Conservation (phyloP, 1,139 yeast species). For the Geotrichum australiense region DNA sequence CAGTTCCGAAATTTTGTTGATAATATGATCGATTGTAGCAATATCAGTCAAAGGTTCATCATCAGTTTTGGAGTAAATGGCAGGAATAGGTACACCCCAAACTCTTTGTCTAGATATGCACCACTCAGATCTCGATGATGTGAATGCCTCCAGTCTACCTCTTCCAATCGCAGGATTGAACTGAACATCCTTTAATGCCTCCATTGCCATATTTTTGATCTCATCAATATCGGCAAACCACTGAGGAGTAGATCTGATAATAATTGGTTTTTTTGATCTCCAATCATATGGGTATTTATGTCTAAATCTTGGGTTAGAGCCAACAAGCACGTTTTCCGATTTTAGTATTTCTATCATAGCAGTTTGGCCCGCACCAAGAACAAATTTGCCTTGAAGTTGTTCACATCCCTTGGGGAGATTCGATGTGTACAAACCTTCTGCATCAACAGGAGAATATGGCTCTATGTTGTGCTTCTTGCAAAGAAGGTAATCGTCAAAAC, state of each 20-base stretch:
- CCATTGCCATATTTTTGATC: slow-evolving; percentile 56
- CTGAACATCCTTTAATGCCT: slow-evolving; percentile 53
- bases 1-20: slow-evolving; percentile 43
- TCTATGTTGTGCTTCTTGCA: slow-evolving; percentile 53
- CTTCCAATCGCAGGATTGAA: slow-evolving; percentile 71
- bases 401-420: slow-evolving; percentile 43
- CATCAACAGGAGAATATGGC: slow-evolving; percentile 73
- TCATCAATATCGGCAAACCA: slow-evolving; percentile 88
- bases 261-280: slow-evolving; percentile 94
- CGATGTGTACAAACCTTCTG: slow-evolving; percentile 55
- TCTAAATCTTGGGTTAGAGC: slow-evolving; percentile 44
- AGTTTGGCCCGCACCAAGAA: slow-evolving; percentile 52
- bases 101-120: slow-evolving; percentile 92
- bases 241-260: slow-evolving; percentile 91
- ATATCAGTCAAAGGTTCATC: slow-evolving; percentile 53
- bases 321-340: slow-evolving; percentile 43
- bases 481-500: slow-evolving; percentile 80
- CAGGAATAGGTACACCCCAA: slow-evolving; percentile 99
- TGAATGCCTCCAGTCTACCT: slow-evolving; percentile 64
- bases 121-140: slow-evolving; percentile 84
- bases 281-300: slow-evolving; percentile 97
- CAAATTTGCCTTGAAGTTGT: slow-evolving; percentile 50
- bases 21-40: slow-evolving; percentile 47
- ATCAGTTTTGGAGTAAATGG: slow-evolving; percentile 54
- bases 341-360: slow-evolving; percentile 42